Percentiles rank a stretch among this genome's conserved stretches.
phyloP scores from a whole-genome alignment of 2,329 filamentous ascomycete species.

The Curvularia verruculosa region DNA sequence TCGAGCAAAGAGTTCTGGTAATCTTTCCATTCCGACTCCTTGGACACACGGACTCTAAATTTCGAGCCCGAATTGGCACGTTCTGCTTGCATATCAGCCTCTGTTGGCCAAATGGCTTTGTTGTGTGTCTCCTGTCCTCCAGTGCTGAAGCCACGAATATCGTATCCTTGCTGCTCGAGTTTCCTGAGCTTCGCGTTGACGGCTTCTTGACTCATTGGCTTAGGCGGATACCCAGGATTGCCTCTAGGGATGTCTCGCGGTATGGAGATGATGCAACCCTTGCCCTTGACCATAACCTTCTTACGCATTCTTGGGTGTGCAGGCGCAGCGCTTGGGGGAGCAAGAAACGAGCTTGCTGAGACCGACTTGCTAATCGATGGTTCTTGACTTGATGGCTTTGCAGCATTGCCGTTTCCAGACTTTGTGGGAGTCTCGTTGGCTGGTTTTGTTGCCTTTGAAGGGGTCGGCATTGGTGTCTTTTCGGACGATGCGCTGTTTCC shows the following conservation, averaged over 20 bases:
- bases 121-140: conserved; percentile 59
- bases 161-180: conserved; percentile 74
- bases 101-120: conserved; percentile 69
- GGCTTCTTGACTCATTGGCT: conserved; percentile 57
- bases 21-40: conserved; percentile 73
- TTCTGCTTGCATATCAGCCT: conserved; percentile 64
- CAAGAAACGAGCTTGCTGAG: conserved; percentile 19
- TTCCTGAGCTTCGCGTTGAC: conserved; percentile 66
- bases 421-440: conserved; percentile 28
- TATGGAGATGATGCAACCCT: conserved; percentile 54
- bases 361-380: conserved; percentile 9
- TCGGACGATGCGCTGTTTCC: conserved; percentile 25
- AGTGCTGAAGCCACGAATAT: conserved; percentile 68
- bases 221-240: conserved; percentile 50
- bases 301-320: conserved; percentile 49
- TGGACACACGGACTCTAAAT: conserved; percentile 71
- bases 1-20: conserved; percentile 86
- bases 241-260: conserved; percentile 51
- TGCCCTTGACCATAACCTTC: conserved; percentile 54
- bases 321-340: conserved; percentile 25
- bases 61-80: conserved; percentile 53
- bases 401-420: conserved; percentile 9
- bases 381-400: conserved; percentile 6
- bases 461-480: conserved; percentile 25
- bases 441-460: conserved; percentile 27